phyloP scores from a whole-genome alignment of 148 eudicot species.

The Rhododendron griersonianum region DNA sequence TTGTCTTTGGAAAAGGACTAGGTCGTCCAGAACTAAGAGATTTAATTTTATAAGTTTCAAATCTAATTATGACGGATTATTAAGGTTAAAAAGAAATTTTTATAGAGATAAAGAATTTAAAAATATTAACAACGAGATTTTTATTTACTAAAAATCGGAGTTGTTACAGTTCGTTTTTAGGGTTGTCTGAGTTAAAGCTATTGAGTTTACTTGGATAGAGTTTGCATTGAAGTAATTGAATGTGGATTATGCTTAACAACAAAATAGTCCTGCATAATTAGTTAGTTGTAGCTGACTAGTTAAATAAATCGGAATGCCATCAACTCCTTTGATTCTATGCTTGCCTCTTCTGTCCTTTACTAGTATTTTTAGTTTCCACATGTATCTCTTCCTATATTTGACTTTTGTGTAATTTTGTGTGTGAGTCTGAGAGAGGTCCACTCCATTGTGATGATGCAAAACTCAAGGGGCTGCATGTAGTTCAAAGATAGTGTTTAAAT shows the following conservation, averaged over 20 bases:
- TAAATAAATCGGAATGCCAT: background rate
- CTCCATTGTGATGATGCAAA: background rate
- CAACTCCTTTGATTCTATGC: background rate
- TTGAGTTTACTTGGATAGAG: background rate
- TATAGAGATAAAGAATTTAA: too few relatives aligned
- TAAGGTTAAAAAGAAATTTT: too few relatives aligned
- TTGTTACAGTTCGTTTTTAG: background rate
- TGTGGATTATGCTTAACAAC: background rate
- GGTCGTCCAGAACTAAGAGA: too few relatives aligned
- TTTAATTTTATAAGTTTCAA: too few relatives aligned
- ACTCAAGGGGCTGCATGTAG: background rate
- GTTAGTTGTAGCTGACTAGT: background rate
- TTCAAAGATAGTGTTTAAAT: background rate
- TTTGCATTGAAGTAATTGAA: background rate
- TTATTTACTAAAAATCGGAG: too few relatives aligned
- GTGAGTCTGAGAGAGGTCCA: background rate
- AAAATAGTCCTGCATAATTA: background rate
- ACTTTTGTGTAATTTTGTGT: background rate
- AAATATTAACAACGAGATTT: too few relatives aligned
- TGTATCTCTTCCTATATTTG: background rate
- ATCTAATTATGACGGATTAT: too few relatives aligned
- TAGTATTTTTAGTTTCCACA: background rate
- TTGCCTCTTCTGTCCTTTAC: background rate
- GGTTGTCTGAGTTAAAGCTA: background rate
- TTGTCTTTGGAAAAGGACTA: too few relatives aligned